A percentile compares a stretch with the other conserved stretches of the same genome.
Evolutionary conservation across 2,329 filamentous ascomycete genomes (phyloP).

Genomic region (Colletotrichum lindemuthianum): DNA sequence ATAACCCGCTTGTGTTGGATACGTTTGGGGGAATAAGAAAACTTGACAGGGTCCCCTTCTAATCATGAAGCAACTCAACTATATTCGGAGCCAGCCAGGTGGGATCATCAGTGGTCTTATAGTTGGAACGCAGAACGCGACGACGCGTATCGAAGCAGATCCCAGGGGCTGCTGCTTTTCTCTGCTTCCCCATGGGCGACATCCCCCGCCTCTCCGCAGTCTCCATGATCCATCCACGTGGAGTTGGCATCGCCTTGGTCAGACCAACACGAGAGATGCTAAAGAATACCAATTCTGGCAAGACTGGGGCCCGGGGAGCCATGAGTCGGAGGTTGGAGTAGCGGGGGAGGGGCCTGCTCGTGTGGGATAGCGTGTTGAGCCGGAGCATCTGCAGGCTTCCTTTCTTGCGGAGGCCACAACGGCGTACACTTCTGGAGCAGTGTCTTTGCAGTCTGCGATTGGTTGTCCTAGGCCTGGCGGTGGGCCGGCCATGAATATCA

Average conservation of each 20-base stretch:
- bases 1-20: not conserved
- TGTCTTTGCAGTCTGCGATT: not conserved
- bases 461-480: not conserved
- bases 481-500: not conserved
- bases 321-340: conserved; percentile 12
- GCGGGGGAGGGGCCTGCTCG: conserved; percentile 8
- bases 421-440: not conserved
- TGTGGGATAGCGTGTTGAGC: conserved; percentile 4
- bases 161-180: not conserved
- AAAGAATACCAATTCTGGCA: conserved; percentile 21
- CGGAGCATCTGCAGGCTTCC: not conserved
- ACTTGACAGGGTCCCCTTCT: not conserved
- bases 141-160: not conserved
- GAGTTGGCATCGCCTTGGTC: not conserved
- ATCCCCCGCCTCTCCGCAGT: conserved; percentile 24
- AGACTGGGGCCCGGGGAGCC: not conserved
- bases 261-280: conserved; percentile 1
- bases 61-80: too few relatives aligned
- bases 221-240: conserved; percentile 16
- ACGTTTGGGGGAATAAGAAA: not conserved
- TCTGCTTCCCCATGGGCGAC: conserved; percentile 17
- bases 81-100: not conserved
- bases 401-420: conserved; percentile 17
- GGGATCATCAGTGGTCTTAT: conserved; percentile 19
- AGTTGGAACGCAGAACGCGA: not conserved